Evolutionary conservation across 768 basidiomycete genomes (phyloP).

Genomic region (Calocera cornea): DNA sequence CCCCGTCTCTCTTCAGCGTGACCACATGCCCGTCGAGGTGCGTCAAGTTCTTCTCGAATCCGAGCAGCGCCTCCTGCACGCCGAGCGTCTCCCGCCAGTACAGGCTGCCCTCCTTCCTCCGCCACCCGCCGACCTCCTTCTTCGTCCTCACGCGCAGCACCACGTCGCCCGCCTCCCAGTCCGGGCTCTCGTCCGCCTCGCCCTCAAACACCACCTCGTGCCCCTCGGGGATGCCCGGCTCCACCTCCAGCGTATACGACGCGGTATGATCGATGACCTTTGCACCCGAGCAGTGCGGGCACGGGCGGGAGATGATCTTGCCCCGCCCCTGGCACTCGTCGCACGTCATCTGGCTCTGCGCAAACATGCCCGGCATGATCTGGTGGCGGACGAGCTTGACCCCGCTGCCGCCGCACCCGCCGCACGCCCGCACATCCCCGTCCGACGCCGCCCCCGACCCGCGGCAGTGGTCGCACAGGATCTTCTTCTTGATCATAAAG

Average conservation of each 20-base stretch:
- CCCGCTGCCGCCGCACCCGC: conserved; percentile 71
- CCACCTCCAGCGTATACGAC: conserved; percentile 73
- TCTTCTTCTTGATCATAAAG: conserved; percentile 85
- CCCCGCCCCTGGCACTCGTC: conserved; percentile 75
- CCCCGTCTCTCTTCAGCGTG: conserved; percentile 51
- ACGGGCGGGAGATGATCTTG: conserved; percentile 57
- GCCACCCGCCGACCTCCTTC: conserved; percentile 66
- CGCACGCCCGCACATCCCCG: conserved; percentile 74
- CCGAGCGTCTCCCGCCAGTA: conserved; percentile 89
- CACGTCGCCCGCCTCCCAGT: conserved; percentile 93
- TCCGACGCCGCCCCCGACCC: conserved; percentile 89
- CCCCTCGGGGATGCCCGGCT: conserved; percentile 82
- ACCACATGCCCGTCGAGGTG: conserved; percentile 82
- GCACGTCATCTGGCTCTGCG: conserved; percentile 72
- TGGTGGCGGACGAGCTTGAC: conserved; percentile 79
- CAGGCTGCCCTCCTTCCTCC: conserved; percentile 76
- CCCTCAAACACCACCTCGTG: conserved; percentile 88
- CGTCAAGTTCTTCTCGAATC: conserved; percentile 84
- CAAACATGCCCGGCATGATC: conserved; percentile 94
- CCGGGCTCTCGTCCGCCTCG: conserved; percentile 91
- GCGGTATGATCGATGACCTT: conserved; percentile 73
- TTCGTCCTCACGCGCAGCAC: conserved; percentile 70
- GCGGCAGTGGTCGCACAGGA: conserved; percentile 93
- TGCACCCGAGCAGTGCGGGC: conserved; percentile 67
- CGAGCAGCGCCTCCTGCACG: conserved; percentile 88